Base-by-base conservation (phyloP, 2,329 filamentous ascomycete genomes). In the Albophoma yamanashiensis region DNA sequence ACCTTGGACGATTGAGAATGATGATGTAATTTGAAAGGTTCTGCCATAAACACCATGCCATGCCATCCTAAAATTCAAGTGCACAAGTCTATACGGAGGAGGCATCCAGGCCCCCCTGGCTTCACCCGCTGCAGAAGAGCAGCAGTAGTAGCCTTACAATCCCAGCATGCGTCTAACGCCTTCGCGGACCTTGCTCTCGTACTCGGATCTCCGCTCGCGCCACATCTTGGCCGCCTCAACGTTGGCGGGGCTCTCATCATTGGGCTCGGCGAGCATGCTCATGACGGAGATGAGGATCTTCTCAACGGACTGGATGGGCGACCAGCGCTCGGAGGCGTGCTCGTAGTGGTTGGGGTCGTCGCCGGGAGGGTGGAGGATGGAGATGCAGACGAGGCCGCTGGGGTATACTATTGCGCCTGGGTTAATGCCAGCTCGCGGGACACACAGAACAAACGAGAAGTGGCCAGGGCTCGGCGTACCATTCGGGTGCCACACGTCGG, bases 341-440 rank as follows among this genome's bases (percentile, higher is more conserved):
- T 97, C 93, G 82, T 97, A 97, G 79, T 96, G 92, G 78, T 97
- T 97, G 59, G 94, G 94, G 75, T 97, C 93, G 76, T 97, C 93
- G 69, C 94, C 93, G 3, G 93, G 93, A 3, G 93, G 89, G 75
- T 97, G 93, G 2, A 97, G 86, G 77, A 97, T 97, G n/a, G 91
- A 96, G 70, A 97, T 97, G 78, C 93, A 97, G 67, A 97, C 94
- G 22, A 93, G 84, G 64, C 93, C 93, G 72, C 89, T 93, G 20
- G 89, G 84, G 73, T 97, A 97, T 58, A 97, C 92, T 96, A 65
- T 36, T 36, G 25, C 50, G 11, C 20, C 14, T 15, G 11, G 20
- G 31, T 55, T 3, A 55, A 11, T 20, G 20, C 5, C n/a, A 1
- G 20, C 2, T 11, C 12, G 5, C 20, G 7, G 3, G 11, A 53